These are phyloP conservation scores for Nannizziopsis arthrosporioides DNA, from an alignment of 2,329 filamentous ascomycete genomes.

Conservation along the genomic window DNA sequence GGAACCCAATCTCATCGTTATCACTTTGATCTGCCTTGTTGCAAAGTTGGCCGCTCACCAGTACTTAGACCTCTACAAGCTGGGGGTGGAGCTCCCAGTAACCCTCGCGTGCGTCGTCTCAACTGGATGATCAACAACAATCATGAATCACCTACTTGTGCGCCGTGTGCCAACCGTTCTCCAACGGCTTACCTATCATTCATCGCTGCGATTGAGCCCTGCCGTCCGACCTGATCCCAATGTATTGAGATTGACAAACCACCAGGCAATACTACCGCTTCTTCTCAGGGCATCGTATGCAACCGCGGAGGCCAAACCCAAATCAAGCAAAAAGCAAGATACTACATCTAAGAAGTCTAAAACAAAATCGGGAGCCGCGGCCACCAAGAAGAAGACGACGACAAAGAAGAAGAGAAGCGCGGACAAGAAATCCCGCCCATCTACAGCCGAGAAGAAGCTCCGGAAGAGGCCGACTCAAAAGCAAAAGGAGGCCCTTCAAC, in stretches of 20 bases:
- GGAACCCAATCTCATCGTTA: too few species aligned
- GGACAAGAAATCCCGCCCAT: slow-evolving; percentile 14
- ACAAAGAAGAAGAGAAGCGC: slow-evolving; percentile 19
- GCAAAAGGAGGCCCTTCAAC: slow-evolving; percentile 22
- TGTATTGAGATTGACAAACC: neutral
- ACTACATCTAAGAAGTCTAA: slow-evolving; percentile 14
- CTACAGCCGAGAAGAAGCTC: slow-evolving; percentile 17
- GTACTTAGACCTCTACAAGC: neutral
- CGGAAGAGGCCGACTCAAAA: slow-evolving; percentile 26
- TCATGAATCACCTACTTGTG: slow-evolving; percentile 1
- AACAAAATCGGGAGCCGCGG: slow-evolving; percentile 1
- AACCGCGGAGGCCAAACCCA: slow-evolving; percentile 21
- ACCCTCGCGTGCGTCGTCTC: too few species aligned
- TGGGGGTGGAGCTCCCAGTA: neutral
- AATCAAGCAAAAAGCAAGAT: slow-evolving; percentile 12
- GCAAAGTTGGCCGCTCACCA: neutral
- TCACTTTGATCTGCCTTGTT: neutral
- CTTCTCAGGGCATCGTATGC: slow-evolving; percentile 23
- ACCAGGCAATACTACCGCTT: slow-evolving; percentile 14
- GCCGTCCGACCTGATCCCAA: neutral
- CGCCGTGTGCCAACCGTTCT: neutral
- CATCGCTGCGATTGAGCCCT: slow-evolving; percentile 9
- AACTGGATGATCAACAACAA: neutral
- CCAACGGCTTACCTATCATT: slow-evolving; percentile 21
- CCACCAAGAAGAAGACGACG: slow-evolving; percentile 18